phyloP scores from a whole-genome alignment of 805 yeast genomes.

The Metschnikowia rubicola region DNA sequence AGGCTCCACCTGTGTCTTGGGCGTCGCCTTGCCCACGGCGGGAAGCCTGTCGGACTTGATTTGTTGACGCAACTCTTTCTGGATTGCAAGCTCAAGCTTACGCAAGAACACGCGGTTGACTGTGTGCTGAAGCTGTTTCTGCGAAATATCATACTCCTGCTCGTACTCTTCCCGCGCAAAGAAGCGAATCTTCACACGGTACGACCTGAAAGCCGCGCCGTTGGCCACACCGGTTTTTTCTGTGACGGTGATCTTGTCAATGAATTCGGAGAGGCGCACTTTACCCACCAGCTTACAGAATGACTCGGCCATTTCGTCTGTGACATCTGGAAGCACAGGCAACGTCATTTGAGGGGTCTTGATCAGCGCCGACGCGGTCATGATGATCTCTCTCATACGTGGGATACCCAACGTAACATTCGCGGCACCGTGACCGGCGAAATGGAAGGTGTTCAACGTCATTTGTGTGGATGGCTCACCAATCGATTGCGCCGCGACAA shows the following conservation, averaged over 20 bases:
- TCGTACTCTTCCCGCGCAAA: conserved; percentile 74
- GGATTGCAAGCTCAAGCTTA: conserved; percentile 67
- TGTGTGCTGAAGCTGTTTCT: conserved; percentile 70
- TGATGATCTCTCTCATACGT: conserved; percentile 98
- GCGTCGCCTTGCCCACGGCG: conserved; percentile 68
- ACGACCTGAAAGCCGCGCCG: conserved; percentile 59
- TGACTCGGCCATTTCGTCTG: conserved; percentile 83
- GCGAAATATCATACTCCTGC: conserved; percentile 83
- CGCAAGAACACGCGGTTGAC: conserved; percentile 63
- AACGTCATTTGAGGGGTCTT: conserved; percentile 99
- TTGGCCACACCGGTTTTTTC: conserved; percentile 75
- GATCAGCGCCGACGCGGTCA: conserved; percentile 95
- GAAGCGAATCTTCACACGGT: conserved; percentile 70
- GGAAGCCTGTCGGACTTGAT: conserved; percentile 57
- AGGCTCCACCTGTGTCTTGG: conserved; percentile 37
- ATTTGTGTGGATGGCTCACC: conserved; percentile 99
- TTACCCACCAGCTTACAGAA: conserved; percentile 88
- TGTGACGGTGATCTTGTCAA: conserved; percentile 78
- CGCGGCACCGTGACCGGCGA: conserved; percentile 99
- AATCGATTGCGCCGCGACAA: conserved; percentile 94
- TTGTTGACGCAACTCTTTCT: conserved; percentile 81
- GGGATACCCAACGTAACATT: conserved; percentile 99
- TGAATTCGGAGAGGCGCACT: conserved; percentile 82
- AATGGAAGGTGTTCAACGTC: conserved; percentile 96
- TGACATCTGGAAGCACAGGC: conserved; percentile 76